phyloP scores from a whole-genome alignment of 495 filamentous ascomycete species.

The Endocarpon pusillum region DNA sequence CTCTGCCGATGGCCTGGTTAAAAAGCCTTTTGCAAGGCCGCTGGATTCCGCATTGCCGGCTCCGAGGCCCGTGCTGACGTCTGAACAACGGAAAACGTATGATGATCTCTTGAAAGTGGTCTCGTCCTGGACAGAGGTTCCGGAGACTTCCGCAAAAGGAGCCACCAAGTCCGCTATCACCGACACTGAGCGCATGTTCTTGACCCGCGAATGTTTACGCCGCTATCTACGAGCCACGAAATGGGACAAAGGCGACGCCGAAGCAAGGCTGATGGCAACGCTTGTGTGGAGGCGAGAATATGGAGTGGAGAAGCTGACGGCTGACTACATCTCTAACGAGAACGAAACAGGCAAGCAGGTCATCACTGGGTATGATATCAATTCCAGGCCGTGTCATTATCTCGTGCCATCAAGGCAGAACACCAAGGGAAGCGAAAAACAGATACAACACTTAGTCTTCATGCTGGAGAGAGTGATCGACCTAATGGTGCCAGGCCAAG shows the following conservation, averaged over 20 bases:
- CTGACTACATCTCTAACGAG: conserved; percentile 74
- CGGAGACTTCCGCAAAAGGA: conserved; percentile 36
- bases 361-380: conserved; percentile 70
- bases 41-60: conserved; percentile 35
- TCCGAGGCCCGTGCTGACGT: conserved; percentile 36
- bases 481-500: conserved; percentile 69
- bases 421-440: conserved; percentile 71
- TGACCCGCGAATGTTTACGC: conserved; percentile 80
- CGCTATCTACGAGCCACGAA: conserved; percentile 88
- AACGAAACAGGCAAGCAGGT: conserved; percentile 95
- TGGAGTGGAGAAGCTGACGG: conserved; percentile 51
- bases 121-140: conserved; percentile 53
- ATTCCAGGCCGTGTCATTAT: conserved; percentile 72
- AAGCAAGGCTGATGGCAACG: conserved; percentile 59
- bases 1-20: conserved; percentile 33
- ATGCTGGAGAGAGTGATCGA: conserved; percentile 87
- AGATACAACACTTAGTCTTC: conserved; percentile 85
- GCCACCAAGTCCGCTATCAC: conserved; percentile 48
- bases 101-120: conserved; percentile 48
- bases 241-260: conserved; percentile 64
- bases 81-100: conserved; percentile 76
- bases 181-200: conserved; percentile 71
- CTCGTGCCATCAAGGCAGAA: conserved; percentile 81
- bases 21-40: conserved; percentile 53
- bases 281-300: conserved; percentile 84